These are phyloP conservation scores for Pseudocercospora musae DNA, from an alignment of 2,329 filamentous ascomycete genomes.

Conservation along the genomic window DNA sequence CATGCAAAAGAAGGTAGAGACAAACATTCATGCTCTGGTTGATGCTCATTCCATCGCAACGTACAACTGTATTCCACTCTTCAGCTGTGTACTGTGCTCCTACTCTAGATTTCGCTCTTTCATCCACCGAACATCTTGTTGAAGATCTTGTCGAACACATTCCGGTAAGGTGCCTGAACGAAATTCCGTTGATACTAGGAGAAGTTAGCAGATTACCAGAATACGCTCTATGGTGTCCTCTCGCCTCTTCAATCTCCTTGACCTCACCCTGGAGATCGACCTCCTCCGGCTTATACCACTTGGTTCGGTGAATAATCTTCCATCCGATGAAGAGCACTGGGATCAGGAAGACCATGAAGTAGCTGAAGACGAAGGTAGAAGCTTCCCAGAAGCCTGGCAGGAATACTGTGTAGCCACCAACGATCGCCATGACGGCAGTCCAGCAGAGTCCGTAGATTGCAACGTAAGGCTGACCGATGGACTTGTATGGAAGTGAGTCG, in stretches of 20 bases:
- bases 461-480: slow-evolving; percentile 64
- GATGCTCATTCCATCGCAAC: background rate
- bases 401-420: slow-evolving; percentile 74
- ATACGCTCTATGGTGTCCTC: slow-evolving; percentile 39
- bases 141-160: slow-evolving; percentile 40
- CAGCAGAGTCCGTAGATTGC: slow-evolving; percentile 62
- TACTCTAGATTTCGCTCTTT: background rate
- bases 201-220: background rate
- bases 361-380: slow-evolving; percentile 68
- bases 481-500: slow-evolving; percentile 63
- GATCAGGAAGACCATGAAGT: slow-evolving; percentile 69
- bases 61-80: background rate
- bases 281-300: slow-evolving; percentile 53
- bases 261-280: slow-evolving; percentile 62
- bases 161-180: slow-evolving; percentile 27
- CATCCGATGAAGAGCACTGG: slow-evolving; percentile 66
- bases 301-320: slow-evolving; percentile 67
- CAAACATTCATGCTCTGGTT: background rate
- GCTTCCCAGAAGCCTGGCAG: slow-evolving; percentile 62
- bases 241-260: slow-evolving; percentile 55
- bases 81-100: background rate
- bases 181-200: slow-evolving; percentile 24
- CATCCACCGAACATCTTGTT: slow-evolving; percentile 44
- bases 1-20: background rate
- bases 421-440: slow-evolving; percentile 70